Percentiles rank a stretch among this genome's conserved stretches.
Conservation (phyloP, 225 moss, liverwort and hornwort species). For the Rhytidiadelphus loreus region DNA sequence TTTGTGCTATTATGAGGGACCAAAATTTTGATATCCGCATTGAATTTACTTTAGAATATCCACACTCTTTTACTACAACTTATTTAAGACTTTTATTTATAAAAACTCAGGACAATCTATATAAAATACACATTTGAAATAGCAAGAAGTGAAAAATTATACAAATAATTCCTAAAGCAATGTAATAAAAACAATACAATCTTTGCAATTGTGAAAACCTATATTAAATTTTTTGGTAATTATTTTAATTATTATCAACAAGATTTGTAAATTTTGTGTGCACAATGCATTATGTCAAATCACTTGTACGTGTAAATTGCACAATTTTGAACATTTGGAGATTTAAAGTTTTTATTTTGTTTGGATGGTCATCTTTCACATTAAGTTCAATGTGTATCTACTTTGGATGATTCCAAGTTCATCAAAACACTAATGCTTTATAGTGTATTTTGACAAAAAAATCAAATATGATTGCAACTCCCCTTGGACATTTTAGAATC, state of each 20-base stretch:
- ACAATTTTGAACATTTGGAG: background rate
- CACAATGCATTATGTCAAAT: background rate
- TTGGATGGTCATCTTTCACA: background rate
- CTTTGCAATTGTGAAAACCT: background rate
- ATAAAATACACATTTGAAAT: background rate
- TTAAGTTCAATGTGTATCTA: background rate
- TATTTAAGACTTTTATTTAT: background rate
- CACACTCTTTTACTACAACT: background rate
- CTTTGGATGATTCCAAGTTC: accelerated
- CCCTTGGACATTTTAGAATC: background rate
- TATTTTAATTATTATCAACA: background rate
- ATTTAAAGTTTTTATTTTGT: background rate
- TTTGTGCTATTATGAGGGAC: background rate
- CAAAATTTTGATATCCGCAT: background rate
- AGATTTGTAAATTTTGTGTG: background rate
- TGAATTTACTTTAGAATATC: background rate
- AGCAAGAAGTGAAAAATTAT: background rate
- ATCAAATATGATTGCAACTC: background rate
- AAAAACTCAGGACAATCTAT: background rate
- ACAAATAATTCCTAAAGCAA: too few species aligned
- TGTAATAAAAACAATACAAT: background rate
- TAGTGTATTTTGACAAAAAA: background rate
- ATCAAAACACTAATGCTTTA: background rate
- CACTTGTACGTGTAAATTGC: background rate
- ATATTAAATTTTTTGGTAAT: background rate